Evolutionary conservation across 2,329 filamentous ascomycete species (phyloP).

Genomic region (Paracamarosporium sp.): DNA sequence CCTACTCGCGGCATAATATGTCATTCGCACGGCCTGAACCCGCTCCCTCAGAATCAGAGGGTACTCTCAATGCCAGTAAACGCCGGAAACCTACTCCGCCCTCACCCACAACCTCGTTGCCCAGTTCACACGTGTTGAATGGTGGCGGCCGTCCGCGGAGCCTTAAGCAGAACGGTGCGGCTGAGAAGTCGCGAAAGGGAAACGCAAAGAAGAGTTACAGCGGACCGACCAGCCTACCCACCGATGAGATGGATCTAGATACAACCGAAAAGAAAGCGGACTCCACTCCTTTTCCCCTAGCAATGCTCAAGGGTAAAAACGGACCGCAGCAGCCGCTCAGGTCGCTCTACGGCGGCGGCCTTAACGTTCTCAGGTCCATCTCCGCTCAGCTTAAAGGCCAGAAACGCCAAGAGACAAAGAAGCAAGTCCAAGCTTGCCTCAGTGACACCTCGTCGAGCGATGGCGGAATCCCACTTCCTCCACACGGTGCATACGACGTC

Average conservation of each 20-base stretch:
- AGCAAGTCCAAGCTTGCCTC: not conserved
- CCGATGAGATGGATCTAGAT: slow-evolving; percentile 17
- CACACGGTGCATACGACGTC: not conserved
- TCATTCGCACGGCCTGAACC: not conserved
- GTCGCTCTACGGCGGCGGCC: slow-evolving; percentile 22
- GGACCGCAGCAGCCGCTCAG: slow-evolving; percentile 8
- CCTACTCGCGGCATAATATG: slow-evolving; percentile 6
- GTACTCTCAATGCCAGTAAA: not conserved
- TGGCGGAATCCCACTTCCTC: not conserved
- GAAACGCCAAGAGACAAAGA: not conserved
- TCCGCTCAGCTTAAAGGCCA: not conserved
- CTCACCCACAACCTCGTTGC: not conserved
- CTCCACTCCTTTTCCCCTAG: not conserved
- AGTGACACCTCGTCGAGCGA: not conserved
- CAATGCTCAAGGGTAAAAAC: not conserved
- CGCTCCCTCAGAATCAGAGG: not conserved
- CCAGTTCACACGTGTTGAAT: not conserved
- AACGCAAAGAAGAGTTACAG: slow-evolving; percentile 13
- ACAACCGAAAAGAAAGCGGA: not conserved
- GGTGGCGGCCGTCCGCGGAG: not conserved
- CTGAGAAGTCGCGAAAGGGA: slow-evolving; percentile 10
- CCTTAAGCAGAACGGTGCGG: slow-evolving; percentile 6
- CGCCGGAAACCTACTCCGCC: not conserved
- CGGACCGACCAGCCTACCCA: slow-evolving; percentile 26
- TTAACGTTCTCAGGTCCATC: slow-evolving; percentile 15